Percentiles rank a stretch among this genome's conserved stretches.
Conservation (phyloP, 306 rosid genomes). For the Acmispon strigosus region DNA sequence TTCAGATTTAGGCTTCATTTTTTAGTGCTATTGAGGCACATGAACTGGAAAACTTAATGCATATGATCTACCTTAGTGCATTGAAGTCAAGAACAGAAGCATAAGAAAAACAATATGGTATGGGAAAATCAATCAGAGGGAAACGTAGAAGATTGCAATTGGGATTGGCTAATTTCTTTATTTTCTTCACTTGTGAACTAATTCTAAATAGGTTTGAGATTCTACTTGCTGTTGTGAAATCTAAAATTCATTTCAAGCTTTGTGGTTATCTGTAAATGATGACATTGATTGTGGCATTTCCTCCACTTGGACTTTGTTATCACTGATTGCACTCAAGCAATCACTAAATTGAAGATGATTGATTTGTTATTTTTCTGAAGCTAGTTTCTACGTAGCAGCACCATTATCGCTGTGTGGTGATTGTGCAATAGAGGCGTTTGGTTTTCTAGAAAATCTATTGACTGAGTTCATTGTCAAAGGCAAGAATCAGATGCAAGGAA, state of each 20-base stretch:
- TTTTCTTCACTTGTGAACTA: not conserved
- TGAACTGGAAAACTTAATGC: not conserved
- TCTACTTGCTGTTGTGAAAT: not conserved
- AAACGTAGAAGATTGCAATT: not conserved
- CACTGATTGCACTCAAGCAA: constrained; percentile 6
- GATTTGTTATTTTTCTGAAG: constrained; percentile 36
- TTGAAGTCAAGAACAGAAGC: not conserved
- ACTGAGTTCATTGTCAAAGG: constrained; percentile 66
- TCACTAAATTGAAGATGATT: constrained; percentile 22
- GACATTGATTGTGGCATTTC: not conserved
- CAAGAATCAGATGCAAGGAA: constrained; percentile 47
- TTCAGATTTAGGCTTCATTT: not conserved
- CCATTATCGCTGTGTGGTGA: constrained; percentile 83
- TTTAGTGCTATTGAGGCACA: not conserved
- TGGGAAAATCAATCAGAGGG: not conserved
- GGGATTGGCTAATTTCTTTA: not conserved
- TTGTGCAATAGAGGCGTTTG: constrained; percentile 47
- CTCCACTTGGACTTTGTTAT: not conserved
- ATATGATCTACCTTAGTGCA: not conserved
- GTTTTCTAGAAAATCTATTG: constrained; percentile 32
- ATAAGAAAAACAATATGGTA: not conserved
- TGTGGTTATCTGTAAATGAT: not conserved
- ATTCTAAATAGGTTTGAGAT: not conserved
- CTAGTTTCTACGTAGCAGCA: constrained; percentile 82
- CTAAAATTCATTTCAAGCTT: not conserved